Evolutionary conservation across 768 basidiomycete species (phyloP).

Genomic region (Tubosaeta sp.): DNA sequence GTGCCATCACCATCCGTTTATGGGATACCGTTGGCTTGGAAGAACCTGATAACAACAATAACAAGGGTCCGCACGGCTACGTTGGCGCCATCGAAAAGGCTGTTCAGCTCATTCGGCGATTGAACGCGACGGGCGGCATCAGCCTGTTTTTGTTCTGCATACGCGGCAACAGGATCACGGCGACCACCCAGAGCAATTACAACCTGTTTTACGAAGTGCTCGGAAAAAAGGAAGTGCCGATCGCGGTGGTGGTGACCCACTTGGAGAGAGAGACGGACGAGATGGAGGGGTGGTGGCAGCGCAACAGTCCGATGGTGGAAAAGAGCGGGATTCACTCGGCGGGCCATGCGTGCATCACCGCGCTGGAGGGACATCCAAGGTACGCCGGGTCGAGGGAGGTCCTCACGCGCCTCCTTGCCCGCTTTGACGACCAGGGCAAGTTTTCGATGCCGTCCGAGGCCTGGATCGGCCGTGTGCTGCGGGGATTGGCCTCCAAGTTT

Average conservation of each 20-base stretch:
- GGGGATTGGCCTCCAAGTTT: slow-evolving; percentile 18
- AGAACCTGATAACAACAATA: slow-evolving; percentile 25
- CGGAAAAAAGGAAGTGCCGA: slow-evolving; percentile 34
- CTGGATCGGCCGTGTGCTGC: slow-evolving; percentile 25
- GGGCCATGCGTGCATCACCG: slow-evolving; percentile 32
- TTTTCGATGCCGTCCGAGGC: slow-evolving; percentile 28
- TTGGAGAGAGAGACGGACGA: slow-evolving; percentile 31
- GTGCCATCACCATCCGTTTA: slow-evolving; percentile 19
- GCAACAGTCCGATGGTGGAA: slow-evolving; percentile 20
- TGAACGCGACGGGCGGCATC: slow-evolving; percentile 32
- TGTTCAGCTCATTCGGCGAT: slow-evolving; percentile 29
- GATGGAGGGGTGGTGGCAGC: slow-evolving; percentile 35
- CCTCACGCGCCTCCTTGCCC: slow-evolving; percentile 16
- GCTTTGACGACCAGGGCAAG: slow-evolving; percentile 25
- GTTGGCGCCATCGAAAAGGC: slow-evolving; percentile 29
- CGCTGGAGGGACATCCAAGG: slow-evolving; percentile 22
- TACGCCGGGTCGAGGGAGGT: slow-evolving; percentile 28
- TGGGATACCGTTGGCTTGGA: slow-evolving; percentile 34
- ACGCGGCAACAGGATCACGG: slow-evolving; percentile 34
- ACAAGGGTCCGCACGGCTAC: slow-evolving; percentile 15
- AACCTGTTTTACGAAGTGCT: slow-evolving; percentile 23
- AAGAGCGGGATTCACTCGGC: slow-evolving; percentile 18
- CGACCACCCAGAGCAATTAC: slow-evolving; percentile 23
- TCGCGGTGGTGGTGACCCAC: slow-evolving; percentile 37
- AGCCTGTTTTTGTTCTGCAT: slow-evolving; percentile 40